Evolutionary conservation across 352 stramenopile genomes (phyloP).

Genomic region (Globisporangium echinulatum): DNA sequence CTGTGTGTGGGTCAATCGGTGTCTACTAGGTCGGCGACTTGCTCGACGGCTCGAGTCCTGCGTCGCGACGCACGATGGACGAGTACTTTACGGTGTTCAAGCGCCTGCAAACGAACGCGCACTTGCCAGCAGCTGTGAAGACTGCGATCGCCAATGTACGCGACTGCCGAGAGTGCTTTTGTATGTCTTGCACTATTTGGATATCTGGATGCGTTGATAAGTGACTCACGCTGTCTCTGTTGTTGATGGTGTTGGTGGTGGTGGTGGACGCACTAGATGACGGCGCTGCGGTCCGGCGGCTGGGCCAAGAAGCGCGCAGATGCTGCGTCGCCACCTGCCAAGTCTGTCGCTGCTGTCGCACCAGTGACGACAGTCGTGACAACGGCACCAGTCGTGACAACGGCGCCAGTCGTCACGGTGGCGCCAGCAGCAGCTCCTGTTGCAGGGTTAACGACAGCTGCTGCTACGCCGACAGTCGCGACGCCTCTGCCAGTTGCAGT

Average conservation of each 20-base stretch:
- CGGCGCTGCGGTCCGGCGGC: slow-evolving; percentile 30
- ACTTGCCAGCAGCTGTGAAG: slow-evolving; percentile 27
- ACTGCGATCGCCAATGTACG: slow-evolving; percentile 38
- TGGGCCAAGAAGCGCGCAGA: slow-evolving; percentile 57
- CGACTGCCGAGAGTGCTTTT: background rate
- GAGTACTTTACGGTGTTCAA: slow-evolving; percentile 73
- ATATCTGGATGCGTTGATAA: too few relatives aligned
- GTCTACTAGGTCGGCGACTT: slow-evolving; percentile 64
- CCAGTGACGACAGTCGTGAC: background rate
- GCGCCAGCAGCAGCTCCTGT: too few relatives aligned
- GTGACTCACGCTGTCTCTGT: too few relatives aligned
- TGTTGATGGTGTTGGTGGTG: too few relatives aligned
- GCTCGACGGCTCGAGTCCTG: slow-evolving; percentile 74
- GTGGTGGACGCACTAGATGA: slow-evolving; percentile 22
- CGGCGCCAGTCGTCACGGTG: too few relatives aligned
- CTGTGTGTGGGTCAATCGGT: background rate
- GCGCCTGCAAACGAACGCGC: slow-evolving; percentile 37
- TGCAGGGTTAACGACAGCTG: too few relatives aligned
- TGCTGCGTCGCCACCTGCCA: slow-evolving; percentile 3
- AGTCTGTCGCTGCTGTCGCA: background rate
- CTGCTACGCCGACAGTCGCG: too few relatives aligned
- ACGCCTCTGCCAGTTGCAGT: too few relatives aligned
- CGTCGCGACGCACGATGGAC: slow-evolving; percentile 74
- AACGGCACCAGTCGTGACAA: background rate
- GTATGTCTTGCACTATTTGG: too few relatives aligned